These are phyloP conservation scores for Chenopodium formosanum DNA, from an alignment of 148 eudicot genomes.

Conservation along the genomic window DNA sequence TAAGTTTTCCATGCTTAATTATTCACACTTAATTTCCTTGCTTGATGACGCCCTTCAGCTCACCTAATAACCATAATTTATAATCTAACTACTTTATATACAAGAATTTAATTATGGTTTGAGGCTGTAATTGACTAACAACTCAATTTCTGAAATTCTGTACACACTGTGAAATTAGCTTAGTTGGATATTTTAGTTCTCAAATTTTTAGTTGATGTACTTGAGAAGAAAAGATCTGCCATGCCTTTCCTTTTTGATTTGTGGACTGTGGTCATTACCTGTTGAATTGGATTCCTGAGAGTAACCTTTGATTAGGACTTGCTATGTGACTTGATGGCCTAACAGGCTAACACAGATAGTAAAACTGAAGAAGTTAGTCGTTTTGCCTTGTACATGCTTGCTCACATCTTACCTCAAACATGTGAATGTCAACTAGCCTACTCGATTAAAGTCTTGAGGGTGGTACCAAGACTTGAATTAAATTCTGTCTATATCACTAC, in stretches of 20 bases:
- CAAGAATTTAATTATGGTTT: conserved; percentile 12
- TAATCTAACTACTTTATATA: not conserved
- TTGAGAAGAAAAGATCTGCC: not conserved
- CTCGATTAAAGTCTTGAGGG: no score
- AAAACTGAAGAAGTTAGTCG: no score
- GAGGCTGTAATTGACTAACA: conserved; percentile 6
- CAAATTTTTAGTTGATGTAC: not conserved
- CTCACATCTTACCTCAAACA: no score
- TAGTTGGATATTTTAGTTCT: not conserved
- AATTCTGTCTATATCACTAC: no score
- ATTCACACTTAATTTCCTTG: not conserved
- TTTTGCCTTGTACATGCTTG: no score
- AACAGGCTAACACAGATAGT: no score
- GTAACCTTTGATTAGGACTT: no score
- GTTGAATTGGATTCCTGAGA: not conserved
- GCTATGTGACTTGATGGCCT: no score
- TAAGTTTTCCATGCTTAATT: not conserved
- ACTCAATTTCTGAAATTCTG: conserved; percentile 14
- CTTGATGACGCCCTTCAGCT: not conserved
- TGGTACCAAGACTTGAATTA: no score
- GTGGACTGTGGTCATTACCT: not conserved
- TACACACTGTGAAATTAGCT: not conserved
- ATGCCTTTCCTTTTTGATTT: not conserved
- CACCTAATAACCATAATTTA: conserved; percentile 14
- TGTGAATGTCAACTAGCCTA: no score